Base-by-base conservation (phyloP, 2,329 filamentous ascomycete species). In the Grosmannia clavigera region DNA sequence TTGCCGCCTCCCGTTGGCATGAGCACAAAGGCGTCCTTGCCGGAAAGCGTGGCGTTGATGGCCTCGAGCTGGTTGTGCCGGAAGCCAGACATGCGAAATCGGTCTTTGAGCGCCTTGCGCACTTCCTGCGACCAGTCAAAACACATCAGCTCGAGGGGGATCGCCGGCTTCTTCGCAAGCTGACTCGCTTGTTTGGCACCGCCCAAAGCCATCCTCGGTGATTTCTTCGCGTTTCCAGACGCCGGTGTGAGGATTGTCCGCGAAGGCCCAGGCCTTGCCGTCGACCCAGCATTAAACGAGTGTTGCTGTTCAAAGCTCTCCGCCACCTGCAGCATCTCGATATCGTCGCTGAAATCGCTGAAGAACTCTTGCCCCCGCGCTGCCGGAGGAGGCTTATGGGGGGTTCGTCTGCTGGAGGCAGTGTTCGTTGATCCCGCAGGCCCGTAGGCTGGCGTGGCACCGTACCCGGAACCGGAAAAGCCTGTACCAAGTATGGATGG, bases 1-100 rank as follows among this genome's bases (percentile, higher is more conserved):
- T 99, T 99, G 51, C 94, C 94, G 62, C 94, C 94, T 58, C 94
- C 94, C 0, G 94, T 99, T 2, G 95, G 94, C 94, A 99, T 99
- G 48, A 99, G 78, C 19, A 99, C 88, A 70, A 99, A 99, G 0
- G 88, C 87, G 72, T 99, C 92, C 64, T 92, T 85, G 3, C 92
- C 94, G 35, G 77, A 79, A 54, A 99, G 76, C 0, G 94, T 97
- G 1, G 92, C 87, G 71, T 99, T 97, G 71, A 99, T 96, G 16
- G 94, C 92, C 72, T 97, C 90, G 1, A 97, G 79, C 69, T 99
- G 94, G 69, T 96, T 94, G 59, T 86, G 84, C 35, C 95, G 85
- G 69, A 99, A 99, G 0, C 90, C 90, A 59, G 82, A 83, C 70
- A 99, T 85, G 64, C 86, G 82, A 68, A 99, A 99, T 3, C 85